Conservation (phyloP, 2,329 filamentous ascomycete genomes). For the Podosphaera aphanis region DNA sequence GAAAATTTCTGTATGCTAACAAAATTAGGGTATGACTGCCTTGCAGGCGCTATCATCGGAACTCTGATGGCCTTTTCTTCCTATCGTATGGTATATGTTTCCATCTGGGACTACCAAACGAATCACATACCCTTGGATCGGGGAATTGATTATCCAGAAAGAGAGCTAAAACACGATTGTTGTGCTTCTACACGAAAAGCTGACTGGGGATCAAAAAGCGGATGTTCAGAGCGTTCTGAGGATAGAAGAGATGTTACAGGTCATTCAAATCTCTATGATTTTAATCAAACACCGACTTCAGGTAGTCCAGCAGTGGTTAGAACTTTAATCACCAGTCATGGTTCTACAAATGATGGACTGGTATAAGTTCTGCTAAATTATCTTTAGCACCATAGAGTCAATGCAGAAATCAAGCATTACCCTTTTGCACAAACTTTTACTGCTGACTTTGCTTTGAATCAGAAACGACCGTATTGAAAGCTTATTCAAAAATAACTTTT, state of each 20-base stretch:
- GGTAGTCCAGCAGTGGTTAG: no score
- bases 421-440: no score
- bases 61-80: constrained; percentile 38
- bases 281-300: no score
- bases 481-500: no score
- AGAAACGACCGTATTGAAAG: no score
- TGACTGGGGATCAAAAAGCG: constrained; percentile 27
- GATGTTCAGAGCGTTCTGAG: background rate
- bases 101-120: constrained; percentile 44
- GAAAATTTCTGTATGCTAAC: background rate
- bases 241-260: background rate
- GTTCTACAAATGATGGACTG: no score
- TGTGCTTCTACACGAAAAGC: constrained; percentile 34
- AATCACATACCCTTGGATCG: constrained; percentile 43
- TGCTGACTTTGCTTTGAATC: no score
- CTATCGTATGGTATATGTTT: constrained; percentile 44
- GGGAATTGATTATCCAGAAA: constrained; percentile 25
- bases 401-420: no score
- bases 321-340: no score
- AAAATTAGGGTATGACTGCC: constrained; percentile 35
- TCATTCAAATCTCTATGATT: background rate
- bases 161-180: constrained; percentile 24
- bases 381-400: no score
- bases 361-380: no score
- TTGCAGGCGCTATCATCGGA: constrained; percentile 42